Conservation (phyloP, 495 filamentous ascomycete species). For the Podospora pseudocomata region DNA sequence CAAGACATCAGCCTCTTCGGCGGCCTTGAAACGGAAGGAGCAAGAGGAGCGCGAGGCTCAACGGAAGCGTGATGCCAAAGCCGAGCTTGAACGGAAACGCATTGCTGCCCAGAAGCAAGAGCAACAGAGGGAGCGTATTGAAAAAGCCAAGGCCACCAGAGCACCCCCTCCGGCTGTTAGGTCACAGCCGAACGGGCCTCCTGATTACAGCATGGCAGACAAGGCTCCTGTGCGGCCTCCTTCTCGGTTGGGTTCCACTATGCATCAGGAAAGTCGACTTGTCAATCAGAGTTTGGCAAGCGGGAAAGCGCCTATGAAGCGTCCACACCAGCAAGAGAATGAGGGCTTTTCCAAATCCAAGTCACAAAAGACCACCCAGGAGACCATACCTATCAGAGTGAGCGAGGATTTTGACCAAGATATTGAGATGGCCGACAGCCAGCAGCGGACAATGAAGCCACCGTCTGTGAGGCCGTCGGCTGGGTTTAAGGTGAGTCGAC, state of each 20-base stretch:
- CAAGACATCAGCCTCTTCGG: constrained; percentile 63
- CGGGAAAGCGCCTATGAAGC: constrained; percentile 46
- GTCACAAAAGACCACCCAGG: constrained; percentile 42
- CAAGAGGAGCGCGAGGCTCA: constrained; percentile 72
- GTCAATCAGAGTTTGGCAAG: constrained; percentile 42
- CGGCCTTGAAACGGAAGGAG: constrained; percentile 47
- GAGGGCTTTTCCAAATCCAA: constrained; percentile 44
- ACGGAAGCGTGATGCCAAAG: constrained; percentile 73
- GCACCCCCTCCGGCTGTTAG: constrained; percentile 52
- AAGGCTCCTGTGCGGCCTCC: constrained; percentile 35
- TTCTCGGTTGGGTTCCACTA: constrained; percentile 42
- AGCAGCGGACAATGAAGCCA: constrained; percentile 59
- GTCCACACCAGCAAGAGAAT: constrained; percentile 51
- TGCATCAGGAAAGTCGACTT: constrained; percentile 44
- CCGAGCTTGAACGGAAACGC: constrained; percentile 72
- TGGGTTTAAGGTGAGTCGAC: constrained; percentile 48
- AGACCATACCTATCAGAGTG: constrained; percentile 56
- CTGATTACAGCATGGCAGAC: constrained; percentile 37
- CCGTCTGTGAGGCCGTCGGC: constrained; percentile 72
- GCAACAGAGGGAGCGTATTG: constrained; percentile 57
- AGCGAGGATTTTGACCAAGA: constrained; percentile 55
- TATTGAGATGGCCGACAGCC: constrained; percentile 36
- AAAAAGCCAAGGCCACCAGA: constrained; percentile 56
- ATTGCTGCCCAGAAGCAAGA: constrained; percentile 55
- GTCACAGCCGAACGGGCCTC: constrained; percentile 46